These are phyloP conservation scores for Magnusiomyces sp. DNA, from an alignment of 1,139 yeast species.

Conservation along the genomic window DNA sequence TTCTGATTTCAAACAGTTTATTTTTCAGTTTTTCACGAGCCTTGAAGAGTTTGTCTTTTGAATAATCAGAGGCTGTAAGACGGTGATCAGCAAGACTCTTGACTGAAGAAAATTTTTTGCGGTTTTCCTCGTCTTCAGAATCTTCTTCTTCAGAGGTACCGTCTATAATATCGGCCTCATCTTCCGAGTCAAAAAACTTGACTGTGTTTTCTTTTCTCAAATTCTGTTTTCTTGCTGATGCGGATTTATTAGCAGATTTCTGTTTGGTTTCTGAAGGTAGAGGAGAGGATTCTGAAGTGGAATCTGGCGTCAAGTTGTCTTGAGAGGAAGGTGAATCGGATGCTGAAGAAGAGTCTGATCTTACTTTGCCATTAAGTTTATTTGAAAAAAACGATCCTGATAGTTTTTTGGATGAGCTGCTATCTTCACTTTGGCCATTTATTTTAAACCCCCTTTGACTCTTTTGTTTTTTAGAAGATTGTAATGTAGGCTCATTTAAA, in stretches of 20 bases:
- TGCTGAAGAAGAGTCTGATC: not conserved
- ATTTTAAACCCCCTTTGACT: not conserved
- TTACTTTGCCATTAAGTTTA: not conserved
- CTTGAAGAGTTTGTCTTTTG: not conserved
- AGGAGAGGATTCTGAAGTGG: not conserved
- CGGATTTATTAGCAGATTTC: constrained; percentile 5
- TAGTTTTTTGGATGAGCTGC: not conserved
- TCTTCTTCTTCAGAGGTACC: constrained; percentile 21
- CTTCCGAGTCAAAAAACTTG: constrained; percentile 27
- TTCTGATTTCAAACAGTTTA: constrained; percentile 42
- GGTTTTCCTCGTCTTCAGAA: constrained; percentile 20
- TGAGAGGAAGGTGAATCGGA: not conserved
- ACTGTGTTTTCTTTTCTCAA: constrained; percentile 14
- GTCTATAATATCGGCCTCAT: constrained; percentile 21
- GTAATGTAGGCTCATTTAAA: not conserved
- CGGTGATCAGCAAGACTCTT: constrained; percentile 13
- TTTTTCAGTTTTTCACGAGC: constrained; percentile 7
- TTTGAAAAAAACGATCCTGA: too few species aligned
- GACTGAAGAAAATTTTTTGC: constrained; percentile 10
- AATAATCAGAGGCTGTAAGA: constrained; percentile 14
- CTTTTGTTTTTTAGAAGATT: constrained; percentile 1
- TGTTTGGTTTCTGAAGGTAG: not conserved
- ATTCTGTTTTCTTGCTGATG: constrained; percentile 1
- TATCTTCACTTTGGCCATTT: not conserved
- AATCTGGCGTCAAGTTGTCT: too few species aligned